Conservation (phyloP, 148 eudicot genomes). For the Amaranthus cruentus region DNA sequence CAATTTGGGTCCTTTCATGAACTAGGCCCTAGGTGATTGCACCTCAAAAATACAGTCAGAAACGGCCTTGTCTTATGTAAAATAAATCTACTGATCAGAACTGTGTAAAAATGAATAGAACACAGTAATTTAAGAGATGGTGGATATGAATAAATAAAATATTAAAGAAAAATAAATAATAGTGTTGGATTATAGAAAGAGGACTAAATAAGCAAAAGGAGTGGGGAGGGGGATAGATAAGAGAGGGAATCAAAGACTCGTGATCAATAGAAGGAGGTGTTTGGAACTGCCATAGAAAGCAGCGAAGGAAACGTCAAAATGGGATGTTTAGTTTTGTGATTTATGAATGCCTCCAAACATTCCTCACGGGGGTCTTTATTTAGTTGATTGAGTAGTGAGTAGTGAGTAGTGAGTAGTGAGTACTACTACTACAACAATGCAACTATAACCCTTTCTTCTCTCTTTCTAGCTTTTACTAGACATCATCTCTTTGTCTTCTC, state of each 20-base stretch:
- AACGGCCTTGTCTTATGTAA: too few species aligned
- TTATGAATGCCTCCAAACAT: slow-evolving; percentile 68
- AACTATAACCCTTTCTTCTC: not conserved
- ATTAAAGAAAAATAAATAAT: not conserved
- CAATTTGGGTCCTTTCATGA: too few species aligned
- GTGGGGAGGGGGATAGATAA: not conserved
- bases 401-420: not conserved
- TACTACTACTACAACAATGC: slow-evolving; percentile 14
- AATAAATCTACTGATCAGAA: not conserved
- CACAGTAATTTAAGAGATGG: not conserved
- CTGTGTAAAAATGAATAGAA: not conserved
- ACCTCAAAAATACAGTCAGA: too few species aligned
- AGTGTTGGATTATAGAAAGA: slow-evolving; percentile 18
- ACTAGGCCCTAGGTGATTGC: too few species aligned
- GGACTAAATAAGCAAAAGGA: slow-evolving; percentile 7
- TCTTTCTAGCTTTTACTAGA: slow-evolving; percentile 18
- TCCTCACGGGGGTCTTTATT: slow-evolving; percentile 66
- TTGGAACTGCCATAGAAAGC: slow-evolving; percentile 42
- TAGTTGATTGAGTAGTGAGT: slow-evolving; percentile 24
- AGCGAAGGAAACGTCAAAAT: slow-evolving; percentile 46
- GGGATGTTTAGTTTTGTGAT: slow-evolving; percentile 33
- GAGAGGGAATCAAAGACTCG: slow-evolving; percentile 54
- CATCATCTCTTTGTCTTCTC: slow-evolving; percentile 33
- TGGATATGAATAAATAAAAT: not conserved
- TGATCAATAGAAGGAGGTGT: slow-evolving; percentile 43